Conservation (phyloP, 257 asterid species). For the Solanum arcanum region DNA sequence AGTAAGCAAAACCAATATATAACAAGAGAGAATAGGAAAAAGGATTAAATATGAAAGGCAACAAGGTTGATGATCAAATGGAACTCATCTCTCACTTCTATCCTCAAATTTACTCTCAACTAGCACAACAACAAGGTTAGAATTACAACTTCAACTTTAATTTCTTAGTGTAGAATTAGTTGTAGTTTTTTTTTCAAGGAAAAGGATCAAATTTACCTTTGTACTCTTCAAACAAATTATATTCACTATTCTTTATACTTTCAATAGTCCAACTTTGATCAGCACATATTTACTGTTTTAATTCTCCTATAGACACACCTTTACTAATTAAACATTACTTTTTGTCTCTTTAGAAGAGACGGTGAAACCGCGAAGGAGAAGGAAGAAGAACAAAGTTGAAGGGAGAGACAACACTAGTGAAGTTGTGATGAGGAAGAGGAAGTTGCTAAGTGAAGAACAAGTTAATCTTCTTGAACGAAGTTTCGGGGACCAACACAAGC, state of each 20-base stretch:
- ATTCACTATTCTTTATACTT: not conserved
- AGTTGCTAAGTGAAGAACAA: conserved; percentile 8
- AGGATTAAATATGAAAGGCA: not conserved
- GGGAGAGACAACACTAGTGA: conserved; percentile 1
- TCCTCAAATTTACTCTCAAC: conserved; percentile 18
- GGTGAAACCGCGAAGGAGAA: conserved; percentile 6
- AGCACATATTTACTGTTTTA: too few relatives aligned
- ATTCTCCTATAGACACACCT: not conserved
- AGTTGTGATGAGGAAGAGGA: not conserved
- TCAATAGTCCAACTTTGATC: not conserved
- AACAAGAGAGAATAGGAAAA: not conserved
- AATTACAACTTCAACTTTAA: not conserved
- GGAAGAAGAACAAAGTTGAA: conserved; percentile 20
- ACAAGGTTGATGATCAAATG: conserved; percentile 35
- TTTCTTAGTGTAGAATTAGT: not conserved
- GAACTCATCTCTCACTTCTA: conserved; percentile 42
- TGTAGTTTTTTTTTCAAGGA: not conserved
- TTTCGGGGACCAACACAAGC: conserved; percentile 40
- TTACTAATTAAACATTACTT: not conserved
- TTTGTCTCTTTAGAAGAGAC: not conserved
- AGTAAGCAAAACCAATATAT: not conserved
- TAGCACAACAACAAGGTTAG: conserved; percentile 27
- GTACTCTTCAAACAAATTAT: not conserved
- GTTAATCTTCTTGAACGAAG: conserved; percentile 3
- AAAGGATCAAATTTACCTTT: too few relatives aligned